Evolutionary conservation across 768 basidiomycete genomes (phyloP), one percentile per base, ranked within the genome.

Genomic region (Glaciozyma martinii): DNA sequence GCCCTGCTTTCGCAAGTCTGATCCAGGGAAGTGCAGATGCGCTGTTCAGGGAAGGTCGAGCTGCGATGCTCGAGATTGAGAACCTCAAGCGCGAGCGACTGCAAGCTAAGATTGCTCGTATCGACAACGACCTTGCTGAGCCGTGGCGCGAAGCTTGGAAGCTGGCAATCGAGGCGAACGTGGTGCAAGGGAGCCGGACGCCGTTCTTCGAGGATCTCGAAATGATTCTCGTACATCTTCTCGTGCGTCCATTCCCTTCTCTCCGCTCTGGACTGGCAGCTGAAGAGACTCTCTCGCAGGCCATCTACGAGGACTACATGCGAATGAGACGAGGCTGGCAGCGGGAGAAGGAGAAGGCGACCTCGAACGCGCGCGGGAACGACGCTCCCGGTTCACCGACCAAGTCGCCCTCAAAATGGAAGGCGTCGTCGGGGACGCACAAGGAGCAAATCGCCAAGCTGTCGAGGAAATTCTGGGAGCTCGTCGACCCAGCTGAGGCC

Each of bases 371-470:
- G 1, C 16, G 25, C 3, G 44, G 47, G 9, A 3, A 29, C 1
- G 3, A 8, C 8, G 60, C 57, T 3, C 53, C 54, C 16, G 63
- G 67, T 4, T 68, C 67, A 6, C 67, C 67, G 3, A 37, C 58
- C 25, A 68, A 68, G 50, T 62, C 63, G 10, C 67, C 63, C 5
- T 29, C 54, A 1, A 65, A 60, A 8, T 68, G 61, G 58, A 59
- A 50, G 7, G 58, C n/a, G 0, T 65, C 63, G 33, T 62, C 61
- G 0, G 15, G 19, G 15, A 1, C 2, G 4, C 60, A 68, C 30
- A 68, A 68, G 58, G 53, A 65, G 27, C 61, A 59, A 9, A 40
- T 68, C 3, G 25, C 62, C 13, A 25, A 30, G 21, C 46, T 68
- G 15, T 33, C 63, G 5, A 47, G 25, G 54, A 5, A 37, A 3